Evolutionary conservation across 192 early-diverging fungal genomes (phyloP).

Genomic region (Funneliformis mosseae): DNA sequence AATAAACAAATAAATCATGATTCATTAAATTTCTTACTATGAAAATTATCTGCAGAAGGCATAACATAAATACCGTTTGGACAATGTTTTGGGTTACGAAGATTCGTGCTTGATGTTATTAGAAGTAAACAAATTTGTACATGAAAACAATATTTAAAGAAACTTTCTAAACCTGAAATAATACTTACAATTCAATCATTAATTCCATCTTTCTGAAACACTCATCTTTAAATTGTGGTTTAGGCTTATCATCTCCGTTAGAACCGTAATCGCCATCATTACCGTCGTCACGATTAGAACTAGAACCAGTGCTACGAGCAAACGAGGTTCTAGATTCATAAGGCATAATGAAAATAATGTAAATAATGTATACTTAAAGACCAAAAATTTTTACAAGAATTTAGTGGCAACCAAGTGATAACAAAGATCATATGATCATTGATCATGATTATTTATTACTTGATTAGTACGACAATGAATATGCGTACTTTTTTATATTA

Average conservation of each 20-base stretch:
- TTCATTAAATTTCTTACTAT: constrained; percentile 49
- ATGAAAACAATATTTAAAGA: background rate
- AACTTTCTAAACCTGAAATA: background rate
- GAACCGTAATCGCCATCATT: background rate
- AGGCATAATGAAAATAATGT: background rate
- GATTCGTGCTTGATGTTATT: constrained; percentile 59
- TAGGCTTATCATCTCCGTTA: background rate
- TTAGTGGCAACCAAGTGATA: too few species aligned
- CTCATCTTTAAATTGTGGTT: constrained; percentile 29
- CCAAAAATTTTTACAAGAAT: too few species aligned
- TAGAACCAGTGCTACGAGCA: background rate
- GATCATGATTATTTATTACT: background rate
- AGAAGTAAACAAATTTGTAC: background rate
- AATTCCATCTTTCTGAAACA: constrained; percentile 35
- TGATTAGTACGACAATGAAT: too few species aligned
- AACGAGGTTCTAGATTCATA: constrained; percentile 14
- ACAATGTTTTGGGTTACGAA: constrained; percentile 76
- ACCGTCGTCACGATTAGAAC: constrained; percentile 1
- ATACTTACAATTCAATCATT: constrained; percentile 34
- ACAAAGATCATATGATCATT: background rate
- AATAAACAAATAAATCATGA: background rate
- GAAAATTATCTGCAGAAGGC: constrained; percentile 67
- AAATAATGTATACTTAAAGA: background rate
- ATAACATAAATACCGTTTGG: constrained; percentile 88
- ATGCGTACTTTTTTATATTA: too few species aligned